These are phyloP conservation scores for Echinochloa phyllopogon DNA, from an alignment of 176 grass and related monocot species.

Conservation along the genomic window DNA sequence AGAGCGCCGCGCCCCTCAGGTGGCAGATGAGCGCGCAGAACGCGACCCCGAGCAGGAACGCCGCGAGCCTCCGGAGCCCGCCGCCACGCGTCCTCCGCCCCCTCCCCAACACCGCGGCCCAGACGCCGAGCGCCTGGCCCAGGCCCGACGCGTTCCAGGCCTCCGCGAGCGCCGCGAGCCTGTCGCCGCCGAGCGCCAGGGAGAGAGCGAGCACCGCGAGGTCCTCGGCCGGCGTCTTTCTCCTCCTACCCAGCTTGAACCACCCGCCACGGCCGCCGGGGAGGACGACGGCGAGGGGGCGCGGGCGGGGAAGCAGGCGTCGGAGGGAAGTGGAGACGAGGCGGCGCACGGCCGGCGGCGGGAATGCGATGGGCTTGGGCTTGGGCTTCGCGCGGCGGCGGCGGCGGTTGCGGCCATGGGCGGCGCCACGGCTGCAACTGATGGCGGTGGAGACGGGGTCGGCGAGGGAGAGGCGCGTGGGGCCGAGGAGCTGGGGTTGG, in stretches of 20 bases:
- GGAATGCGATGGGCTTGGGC: conserved; percentile 38
- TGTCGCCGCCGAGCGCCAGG: conserved; percentile 48
- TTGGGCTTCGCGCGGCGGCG: no score
- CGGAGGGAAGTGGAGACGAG: conserved; percentile 41
- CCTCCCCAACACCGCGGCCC: conserved; percentile 30
- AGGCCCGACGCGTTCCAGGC: conserved; percentile 45
- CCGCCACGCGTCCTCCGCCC: conserved; percentile 6
- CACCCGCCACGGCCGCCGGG: conserved; percentile 34
- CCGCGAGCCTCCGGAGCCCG: conserved; percentile 42
- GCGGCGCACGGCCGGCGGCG: conserved; percentile 29
- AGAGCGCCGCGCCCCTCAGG: conserved; percentile 25
- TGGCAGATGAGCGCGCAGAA: conserved; percentile 48
- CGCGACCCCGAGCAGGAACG: conserved; percentile 50
- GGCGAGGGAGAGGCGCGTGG: conserved; percentile 7
- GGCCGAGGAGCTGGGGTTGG: conserved; percentile 20
- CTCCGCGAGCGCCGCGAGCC: conserved; percentile 20
- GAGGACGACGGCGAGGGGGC: conserved; percentile 14
- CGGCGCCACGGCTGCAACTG: conserved; percentile 26
- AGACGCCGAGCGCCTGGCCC: conserved; percentile 50
- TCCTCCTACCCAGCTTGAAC: conserved; percentile 16
- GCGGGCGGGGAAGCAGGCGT: conserved; percentile 35
- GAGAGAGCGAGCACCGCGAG: conserved; percentile 26
- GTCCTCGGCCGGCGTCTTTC: conserved; percentile 26
- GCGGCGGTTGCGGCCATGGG: background rate
- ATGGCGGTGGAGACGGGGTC: conserved; percentile 26